Evolutionary conservation across 2,329 filamentous ascomycete genomes (phyloP).

Genomic region (Penicillium sp.): DNA sequence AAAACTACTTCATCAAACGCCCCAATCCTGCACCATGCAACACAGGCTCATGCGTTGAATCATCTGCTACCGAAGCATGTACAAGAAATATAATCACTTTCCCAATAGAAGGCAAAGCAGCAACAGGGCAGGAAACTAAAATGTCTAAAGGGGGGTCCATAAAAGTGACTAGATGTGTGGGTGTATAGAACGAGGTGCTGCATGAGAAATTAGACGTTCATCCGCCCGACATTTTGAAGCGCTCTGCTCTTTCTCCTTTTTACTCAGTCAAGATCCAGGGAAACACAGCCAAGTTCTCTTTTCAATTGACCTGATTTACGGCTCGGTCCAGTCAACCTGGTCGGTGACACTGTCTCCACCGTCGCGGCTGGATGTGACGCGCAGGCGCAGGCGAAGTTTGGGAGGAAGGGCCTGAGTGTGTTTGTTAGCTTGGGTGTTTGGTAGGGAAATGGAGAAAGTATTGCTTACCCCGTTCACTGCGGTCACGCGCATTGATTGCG

Average conservation of each 20-base stretch:
- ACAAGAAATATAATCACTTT: conserved; percentile 19
- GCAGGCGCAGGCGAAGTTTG: conserved; percentile 75
- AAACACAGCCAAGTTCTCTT: background rate
- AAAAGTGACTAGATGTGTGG: conserved; percentile 11
- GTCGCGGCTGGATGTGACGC: conserved; percentile 75
- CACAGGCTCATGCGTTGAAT: conserved; percentile 10
- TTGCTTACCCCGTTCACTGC: conserved; percentile 82
- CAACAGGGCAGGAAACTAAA: conserved; percentile 1
- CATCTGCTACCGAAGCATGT: conserved; percentile 21
- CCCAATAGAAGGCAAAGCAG: conserved; percentile 2
- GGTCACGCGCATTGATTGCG: conserved; percentile 84
- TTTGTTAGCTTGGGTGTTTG: conserved; percentile 27
- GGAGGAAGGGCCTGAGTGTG: conserved; percentile 62
- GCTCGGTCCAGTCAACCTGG: conserved; percentile 95
- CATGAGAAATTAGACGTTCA: conserved; percentile 20
- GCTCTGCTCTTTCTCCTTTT: background rate
- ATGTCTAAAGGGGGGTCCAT: conserved; percentile 10
- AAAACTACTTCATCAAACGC: background rate
- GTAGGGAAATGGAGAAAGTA: background rate
- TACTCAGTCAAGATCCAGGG: background rate
- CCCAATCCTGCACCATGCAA: conserved; percentile 11
- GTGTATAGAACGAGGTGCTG: conserved; percentile 19
- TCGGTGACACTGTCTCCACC: conserved; percentile 72
- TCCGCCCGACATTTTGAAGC: conserved; percentile 6
- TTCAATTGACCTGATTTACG: conserved; percentile 34